Evolutionary conservation across 148 eudicot genomes (phyloP), one percentile per base, ranked within the genome.

Genomic region (Salicornia ramosissima): DNA sequence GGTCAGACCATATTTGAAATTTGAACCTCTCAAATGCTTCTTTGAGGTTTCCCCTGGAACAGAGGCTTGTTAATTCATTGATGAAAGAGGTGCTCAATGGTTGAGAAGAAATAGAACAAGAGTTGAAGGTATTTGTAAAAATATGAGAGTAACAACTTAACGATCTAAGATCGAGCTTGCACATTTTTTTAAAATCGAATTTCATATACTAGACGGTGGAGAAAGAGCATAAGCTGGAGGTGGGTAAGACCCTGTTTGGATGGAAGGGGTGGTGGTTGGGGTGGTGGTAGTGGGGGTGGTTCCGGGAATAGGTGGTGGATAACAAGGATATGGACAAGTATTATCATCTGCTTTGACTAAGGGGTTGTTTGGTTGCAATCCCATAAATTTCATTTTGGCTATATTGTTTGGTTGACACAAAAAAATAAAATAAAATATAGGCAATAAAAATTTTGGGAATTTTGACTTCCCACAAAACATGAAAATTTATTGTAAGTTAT

Each of bases 1-100:
- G 89, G 82, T 87, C 72, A 24, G 81, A 65, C 80, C 84, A 86
- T 71, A 92, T 74, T 3, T 81, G 69, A 40, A 68, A 65, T 46
- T 40, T 76, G 81, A 84, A 82, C 63, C 71, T 72, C 25, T 80
- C 70, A 80, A 92, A 86, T 33, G 97, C 97, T 79, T 87, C 81
- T 61, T 80, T 87, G 26, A 89, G 76, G 36, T 55, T 63, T 54
- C 90, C 88, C 58, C 69, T 76, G 52, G 83, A 70, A 65, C 92
- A 92, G n/a, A 89, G 87, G 46, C 65, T 19, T 29, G 72, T 73
- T 30, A 86, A 71, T 40, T 75, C 72, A 39, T 36, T 52, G 56
- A 36, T 71, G 26, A 31, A 29, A 0, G 63, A 65, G 57, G 70
- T 6, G 29, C 59, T 51, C 14, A 71, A 64, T 45, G 67, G 26